Conservation (phyloP, 2,329 filamentous ascomycete genomes). For the Trichoderma breve region DNA sequence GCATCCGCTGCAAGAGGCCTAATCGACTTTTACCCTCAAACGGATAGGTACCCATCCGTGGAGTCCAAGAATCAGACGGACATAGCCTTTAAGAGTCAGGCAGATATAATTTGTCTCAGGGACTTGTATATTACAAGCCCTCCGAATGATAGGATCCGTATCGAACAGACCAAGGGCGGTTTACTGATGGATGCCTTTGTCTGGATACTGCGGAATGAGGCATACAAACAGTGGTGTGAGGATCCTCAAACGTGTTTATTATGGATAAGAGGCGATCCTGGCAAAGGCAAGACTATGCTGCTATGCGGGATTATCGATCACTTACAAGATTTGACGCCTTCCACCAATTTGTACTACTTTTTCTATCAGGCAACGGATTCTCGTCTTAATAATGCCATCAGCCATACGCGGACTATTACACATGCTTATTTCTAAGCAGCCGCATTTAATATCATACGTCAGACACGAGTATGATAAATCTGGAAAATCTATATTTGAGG, state of each 20-base stretch:
- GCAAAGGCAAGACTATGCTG: neutral
- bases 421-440: neutral
- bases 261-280: neutral
- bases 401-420: neutral
- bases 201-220: neutral
- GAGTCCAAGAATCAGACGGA: neutral
- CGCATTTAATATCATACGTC: neutral
- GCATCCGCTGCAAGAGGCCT: neutral
- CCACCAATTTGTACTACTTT: neutral
- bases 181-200: neutral
- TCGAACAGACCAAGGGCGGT: neutral
- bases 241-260: neutral
- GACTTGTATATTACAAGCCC: neutral
- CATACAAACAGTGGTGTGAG: neutral
- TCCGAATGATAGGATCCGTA: neutral
- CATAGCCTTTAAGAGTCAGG: neutral
- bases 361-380: neutral
- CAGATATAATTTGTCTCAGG: neutral
- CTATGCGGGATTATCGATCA: neutral
- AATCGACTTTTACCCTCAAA: neutral
- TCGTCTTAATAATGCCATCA: neutral
- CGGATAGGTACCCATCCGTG: neutral
- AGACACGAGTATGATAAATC: neutral
- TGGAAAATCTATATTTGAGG: neutral
- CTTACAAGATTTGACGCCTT: fast-evolving